These are phyloP conservation scores for Huntiella abstrusa DNA, from an alignment of 2,329 filamentous ascomycete species.

Conservation along the genomic window DNA sequence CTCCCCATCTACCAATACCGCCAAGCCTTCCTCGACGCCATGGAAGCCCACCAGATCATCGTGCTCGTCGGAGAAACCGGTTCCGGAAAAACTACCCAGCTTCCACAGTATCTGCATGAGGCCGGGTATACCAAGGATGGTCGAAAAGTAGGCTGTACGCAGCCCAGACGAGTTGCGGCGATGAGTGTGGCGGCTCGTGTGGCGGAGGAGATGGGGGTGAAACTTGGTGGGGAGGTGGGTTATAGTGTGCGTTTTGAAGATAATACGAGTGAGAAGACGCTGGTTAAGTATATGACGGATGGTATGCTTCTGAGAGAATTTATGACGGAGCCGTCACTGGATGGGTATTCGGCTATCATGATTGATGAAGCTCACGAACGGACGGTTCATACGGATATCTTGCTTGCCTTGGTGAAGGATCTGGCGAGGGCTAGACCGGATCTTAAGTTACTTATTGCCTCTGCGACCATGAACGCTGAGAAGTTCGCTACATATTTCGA, in stretches of 20 bases:
- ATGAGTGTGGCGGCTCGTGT: constrained; percentile 97
- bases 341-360: constrained; percentile 74
- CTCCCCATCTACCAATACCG: constrained; percentile 80
- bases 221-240: constrained; percentile 79
- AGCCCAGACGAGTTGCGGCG: constrained; percentile 83
- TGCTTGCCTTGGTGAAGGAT: constrained; percentile 78
- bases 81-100: constrained; percentile 85
- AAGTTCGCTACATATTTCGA: constrained; percentile 89
- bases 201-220: constrained; percentile 79
- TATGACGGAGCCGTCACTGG: constrained; percentile 69
- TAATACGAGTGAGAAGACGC: constrained; percentile 73
- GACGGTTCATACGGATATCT: constrained; percentile 76
- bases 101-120: constrained; percentile 86
- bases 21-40: constrained; percentile 67
- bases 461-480: constrained; percentile 82
- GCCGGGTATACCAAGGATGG: constrained; percentile 73
- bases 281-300: constrained; percentile 93
- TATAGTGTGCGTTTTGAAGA: constrained; percentile 94
- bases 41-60: constrained; percentile 70
- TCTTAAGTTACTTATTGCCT: constrained; percentile 78
- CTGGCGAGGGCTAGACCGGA: constrained; percentile 67
- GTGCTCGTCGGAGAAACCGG: constrained; percentile 93
- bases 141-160: constrained; percentile 78
- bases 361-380: constrained; percentile 96
- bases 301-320: constrained; percentile 86